These are phyloP conservation scores for Scalesia atractyloides DNA, from an alignment of 129 eudicot genomes.

Conservation along the genomic window DNA sequence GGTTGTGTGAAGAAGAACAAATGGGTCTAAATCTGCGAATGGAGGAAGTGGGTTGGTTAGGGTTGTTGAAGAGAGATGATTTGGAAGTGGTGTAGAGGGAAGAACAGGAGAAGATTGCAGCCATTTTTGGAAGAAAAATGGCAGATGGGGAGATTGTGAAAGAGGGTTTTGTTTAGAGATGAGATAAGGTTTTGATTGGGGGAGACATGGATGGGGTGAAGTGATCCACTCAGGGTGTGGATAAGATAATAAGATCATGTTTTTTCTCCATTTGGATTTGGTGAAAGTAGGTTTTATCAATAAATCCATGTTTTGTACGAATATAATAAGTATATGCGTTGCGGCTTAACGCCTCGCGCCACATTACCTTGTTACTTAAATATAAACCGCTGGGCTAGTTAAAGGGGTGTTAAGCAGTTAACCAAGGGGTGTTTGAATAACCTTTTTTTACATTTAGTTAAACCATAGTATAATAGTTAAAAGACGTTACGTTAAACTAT, in stretches of 20 bases:
- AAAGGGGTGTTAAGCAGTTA: no score
- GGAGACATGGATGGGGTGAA: constrained; percentile 16
- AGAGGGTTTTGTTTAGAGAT: constrained; percentile 24
- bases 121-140: constrained; percentile 35
- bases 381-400: no score
- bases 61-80: constrained; percentile 28
- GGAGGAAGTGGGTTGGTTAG: constrained; percentile 23
- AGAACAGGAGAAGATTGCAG: constrained; percentile 51
- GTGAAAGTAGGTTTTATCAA: no score
- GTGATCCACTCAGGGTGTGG: constrained; percentile 50
- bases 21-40: constrained; percentile 37
- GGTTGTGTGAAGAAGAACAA: constrained; percentile 38
- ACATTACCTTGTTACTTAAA: no score
- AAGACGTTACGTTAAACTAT: no score
- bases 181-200: constrained; percentile 47
- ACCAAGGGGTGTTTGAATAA: no score
- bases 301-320: no score
- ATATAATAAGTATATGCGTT: no score
- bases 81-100: constrained; percentile 34
- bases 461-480: no score
- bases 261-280: constrained; percentile 7
- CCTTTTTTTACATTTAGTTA: no score
- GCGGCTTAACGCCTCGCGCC: no score
- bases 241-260: constrained; percentile 37
- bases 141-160: not conserved